Evolutionary conservation across 257 asterid species (phyloP).

Genomic region (Euphrasia confusa): DNA sequence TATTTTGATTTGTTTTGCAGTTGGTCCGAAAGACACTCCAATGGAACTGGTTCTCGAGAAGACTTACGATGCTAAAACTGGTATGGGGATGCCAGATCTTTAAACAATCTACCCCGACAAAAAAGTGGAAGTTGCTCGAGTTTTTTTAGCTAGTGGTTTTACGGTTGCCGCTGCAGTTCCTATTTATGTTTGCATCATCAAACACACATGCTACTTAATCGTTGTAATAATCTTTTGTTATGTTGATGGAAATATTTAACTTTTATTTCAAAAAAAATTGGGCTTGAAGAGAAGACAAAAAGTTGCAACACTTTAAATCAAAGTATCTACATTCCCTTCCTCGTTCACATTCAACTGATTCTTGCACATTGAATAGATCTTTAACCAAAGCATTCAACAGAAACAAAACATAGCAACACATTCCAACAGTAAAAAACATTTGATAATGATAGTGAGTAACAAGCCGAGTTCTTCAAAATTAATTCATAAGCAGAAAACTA

Average conservation of each 20-base stretch:
- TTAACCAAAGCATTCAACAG: too few relatives aligned
- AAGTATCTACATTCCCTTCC: too few relatives aligned
- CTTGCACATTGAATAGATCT: too few relatives aligned
- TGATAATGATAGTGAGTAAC: too few relatives aligned
- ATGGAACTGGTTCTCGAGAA: constrained; percentile 65
- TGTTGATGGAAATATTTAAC: neutral
- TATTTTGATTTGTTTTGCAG: constrained; percentile 38
- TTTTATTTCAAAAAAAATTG: neutral
- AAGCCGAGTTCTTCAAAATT: too few relatives aligned
- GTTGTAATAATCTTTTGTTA: neutral
- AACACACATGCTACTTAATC: constrained; percentile 1
- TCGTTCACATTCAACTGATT: too few relatives aligned
- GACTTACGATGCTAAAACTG: constrained; percentile 80
- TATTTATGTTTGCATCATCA: constrained; percentile 5
- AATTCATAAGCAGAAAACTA: neutral
- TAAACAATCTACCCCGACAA: constrained; percentile 24
- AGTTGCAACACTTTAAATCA: neutral
- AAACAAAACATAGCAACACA: too few relatives aligned
- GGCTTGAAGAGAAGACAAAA: constrained; percentile 6
- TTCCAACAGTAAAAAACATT: too few relatives aligned
- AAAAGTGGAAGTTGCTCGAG: neutral
- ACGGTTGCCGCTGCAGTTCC: too few relatives aligned
- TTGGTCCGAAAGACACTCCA: constrained; percentile 89
- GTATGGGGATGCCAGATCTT: constrained; percentile 88
- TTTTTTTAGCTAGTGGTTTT: neutral